phyloP scores from a whole-genome alignment of 306 rosid species.

The Abrus precatorius region DNA sequence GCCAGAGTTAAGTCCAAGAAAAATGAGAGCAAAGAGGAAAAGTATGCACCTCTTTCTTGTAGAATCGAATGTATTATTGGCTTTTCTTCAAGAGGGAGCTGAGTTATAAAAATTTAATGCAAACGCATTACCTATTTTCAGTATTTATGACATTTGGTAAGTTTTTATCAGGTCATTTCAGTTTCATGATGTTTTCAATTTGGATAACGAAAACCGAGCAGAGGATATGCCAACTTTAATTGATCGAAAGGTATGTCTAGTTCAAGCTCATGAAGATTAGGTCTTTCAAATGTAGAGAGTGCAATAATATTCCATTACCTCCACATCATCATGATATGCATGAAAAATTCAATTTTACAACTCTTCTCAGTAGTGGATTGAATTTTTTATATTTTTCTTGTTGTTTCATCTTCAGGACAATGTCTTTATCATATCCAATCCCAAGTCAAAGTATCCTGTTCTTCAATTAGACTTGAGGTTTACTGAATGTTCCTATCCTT shows the following conservation, averaged over 20 bases:
- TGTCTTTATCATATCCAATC: constrained; percentile 90
- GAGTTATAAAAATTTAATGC: constrained; percentile 34
- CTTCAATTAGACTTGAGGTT: constrained; percentile 93
- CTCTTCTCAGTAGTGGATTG: constrained; percentile 29
- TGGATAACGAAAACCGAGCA: constrained; percentile 88
- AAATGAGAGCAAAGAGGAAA: constrained; percentile 92
- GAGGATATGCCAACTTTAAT: constrained; percentile 95
- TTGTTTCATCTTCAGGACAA: constrained; percentile 75
- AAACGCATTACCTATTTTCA: constrained; percentile 28
- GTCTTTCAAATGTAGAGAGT: constrained; percentile 36
- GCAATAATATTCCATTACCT: constrained; percentile 10
- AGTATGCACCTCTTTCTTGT: constrained; percentile 70
- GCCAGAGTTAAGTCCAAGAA: constrained; percentile 95
- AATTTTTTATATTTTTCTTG: constrained; percentile 30
- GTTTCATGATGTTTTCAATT: constrained; percentile 87
- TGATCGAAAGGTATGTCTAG: constrained; percentile 76
- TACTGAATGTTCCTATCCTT: constrained; percentile 35
- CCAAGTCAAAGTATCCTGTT: constrained; percentile 90
- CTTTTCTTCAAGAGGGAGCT: constrained; percentile 43
- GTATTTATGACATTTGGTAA: constrained; percentile 45
- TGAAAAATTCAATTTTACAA: constrained; percentile 14
- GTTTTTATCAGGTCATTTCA: constrained; percentile 81
- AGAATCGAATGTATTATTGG: constrained; percentile 35
- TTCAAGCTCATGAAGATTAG: constrained; percentile 42
- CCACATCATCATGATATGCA: constrained; percentile 31